phyloP scores from a whole-genome alignment of 1,284 basidiomycete genomes.

The Ustilago crameri region DNA sequence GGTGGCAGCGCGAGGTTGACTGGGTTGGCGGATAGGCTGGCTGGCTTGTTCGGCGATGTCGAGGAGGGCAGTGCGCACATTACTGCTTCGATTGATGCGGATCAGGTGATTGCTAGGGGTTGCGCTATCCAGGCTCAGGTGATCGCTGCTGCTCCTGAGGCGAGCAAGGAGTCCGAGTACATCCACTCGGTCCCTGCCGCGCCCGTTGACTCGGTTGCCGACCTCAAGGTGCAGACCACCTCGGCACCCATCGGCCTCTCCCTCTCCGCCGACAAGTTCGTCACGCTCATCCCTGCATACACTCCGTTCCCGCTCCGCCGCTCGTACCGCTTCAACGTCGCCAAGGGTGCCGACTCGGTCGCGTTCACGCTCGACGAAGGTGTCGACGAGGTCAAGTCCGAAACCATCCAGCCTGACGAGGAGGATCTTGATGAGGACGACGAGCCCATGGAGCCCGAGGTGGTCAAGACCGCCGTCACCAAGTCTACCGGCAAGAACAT shows the following conservation, averaged over 20 bases:
- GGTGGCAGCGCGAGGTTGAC: constrained; percentile 88
- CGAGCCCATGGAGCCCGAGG: constrained; percentile 60
- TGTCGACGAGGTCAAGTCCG: constrained; percentile 80
- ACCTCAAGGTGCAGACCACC: constrained; percentile 49
- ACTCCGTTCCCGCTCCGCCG: constrained; percentile 80
- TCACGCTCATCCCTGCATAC: constrained; percentile 66
- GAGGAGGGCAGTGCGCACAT: constrained; percentile 73
- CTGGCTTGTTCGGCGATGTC: constrained; percentile 78
- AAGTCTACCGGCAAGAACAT: constrained; percentile 43
- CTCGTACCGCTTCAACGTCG: constrained; percentile 73
- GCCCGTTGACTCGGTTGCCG: constrained; percentile 69
- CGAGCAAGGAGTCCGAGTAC: constrained; percentile 52
- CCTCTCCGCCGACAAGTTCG: constrained; percentile 73
- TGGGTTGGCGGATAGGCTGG: constrained; percentile 81
- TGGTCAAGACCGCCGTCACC: constrained; percentile 56
- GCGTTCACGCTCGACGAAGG: constrained; percentile 90
- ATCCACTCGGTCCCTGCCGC: constrained; percentile 47
- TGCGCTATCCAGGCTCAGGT: constrained; percentile 82
- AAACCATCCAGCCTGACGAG: constrained; percentile 67
- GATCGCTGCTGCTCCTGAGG: constrained; percentile 56
- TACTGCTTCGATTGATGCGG: constrained; percentile 80
- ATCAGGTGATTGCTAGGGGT: constrained; percentile 87
- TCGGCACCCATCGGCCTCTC: constrained; percentile 79
- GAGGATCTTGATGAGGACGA: constrained; percentile 71
- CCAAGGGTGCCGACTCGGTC: constrained; percentile 35